phyloP scores from a whole-genome alignment of 2,329 filamentous ascomycete species.

The Colletotrichum sp. region DNA sequence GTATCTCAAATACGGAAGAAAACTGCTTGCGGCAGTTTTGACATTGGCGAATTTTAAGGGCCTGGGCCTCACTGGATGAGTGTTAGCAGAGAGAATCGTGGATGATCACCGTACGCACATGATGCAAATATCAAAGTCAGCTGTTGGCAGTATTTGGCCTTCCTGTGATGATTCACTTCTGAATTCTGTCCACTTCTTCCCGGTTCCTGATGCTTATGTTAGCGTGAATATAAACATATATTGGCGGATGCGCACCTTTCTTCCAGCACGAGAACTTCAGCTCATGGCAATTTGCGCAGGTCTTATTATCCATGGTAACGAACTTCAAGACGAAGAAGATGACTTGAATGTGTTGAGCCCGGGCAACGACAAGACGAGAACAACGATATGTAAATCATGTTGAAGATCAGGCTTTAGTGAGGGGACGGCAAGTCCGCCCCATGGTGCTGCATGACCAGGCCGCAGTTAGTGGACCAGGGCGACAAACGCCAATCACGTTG shows the following conservation, averaged over 20 bases:
- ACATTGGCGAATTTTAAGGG: conserved; percentile 33
- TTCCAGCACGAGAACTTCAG: conserved; percentile 1
- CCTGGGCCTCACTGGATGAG: conserved; percentile 30
- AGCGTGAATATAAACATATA: background rate
- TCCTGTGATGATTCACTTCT: background rate
- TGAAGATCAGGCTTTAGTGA: background rate
- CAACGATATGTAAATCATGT: background rate
- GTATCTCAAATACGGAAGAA: conserved; percentile 29
- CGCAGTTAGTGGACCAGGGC: background rate
- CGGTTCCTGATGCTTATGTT: background rate
- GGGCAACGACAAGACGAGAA: background rate
- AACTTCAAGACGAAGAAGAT: background rate
- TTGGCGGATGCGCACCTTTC: background rate
- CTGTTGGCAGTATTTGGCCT: background rate
- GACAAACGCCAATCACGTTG: background rate
- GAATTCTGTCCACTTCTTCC: background rate
- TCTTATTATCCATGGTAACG: background rate
- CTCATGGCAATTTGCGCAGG: background rate
- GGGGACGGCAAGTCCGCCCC: background rate
- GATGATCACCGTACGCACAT: background rate
- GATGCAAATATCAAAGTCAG: conserved; percentile 8
- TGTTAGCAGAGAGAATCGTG: background rate
- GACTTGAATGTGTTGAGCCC: background rate
- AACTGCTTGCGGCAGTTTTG: conserved; percentile 27
- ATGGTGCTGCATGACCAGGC: background rate